These are phyloP conservation scores for Rhizoclosmatium globosum DNA, from an alignment of 192 early-diverging fungal genomes.

Conservation along the genomic window DNA sequence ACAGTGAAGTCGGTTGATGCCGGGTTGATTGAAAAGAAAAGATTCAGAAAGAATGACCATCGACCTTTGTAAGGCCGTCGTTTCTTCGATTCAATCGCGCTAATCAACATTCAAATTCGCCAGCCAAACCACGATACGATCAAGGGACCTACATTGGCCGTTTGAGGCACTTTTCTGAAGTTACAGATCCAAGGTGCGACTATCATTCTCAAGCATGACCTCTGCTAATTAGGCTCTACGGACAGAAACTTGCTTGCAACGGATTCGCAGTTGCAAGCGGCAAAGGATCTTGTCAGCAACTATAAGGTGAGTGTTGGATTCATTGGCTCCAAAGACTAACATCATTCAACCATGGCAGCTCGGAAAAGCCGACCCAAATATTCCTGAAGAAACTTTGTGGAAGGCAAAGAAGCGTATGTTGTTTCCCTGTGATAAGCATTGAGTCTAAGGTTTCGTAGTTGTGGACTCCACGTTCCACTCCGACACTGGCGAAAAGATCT, in stretches of 20 bases:
- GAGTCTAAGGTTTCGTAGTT: conserved; percentile 43
- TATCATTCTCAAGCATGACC: not conserved
- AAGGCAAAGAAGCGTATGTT: conserved; percentile 72
- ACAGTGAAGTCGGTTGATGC: not conserved
- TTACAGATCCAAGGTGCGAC: conserved; percentile 73
- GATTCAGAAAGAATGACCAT: not conserved
- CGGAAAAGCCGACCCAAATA: conserved; percentile 19
- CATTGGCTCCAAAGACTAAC: too few species aligned
- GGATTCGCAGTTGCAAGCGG: conserved; percentile 60
- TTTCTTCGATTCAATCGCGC: not conserved
- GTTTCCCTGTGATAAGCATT: not conserved
- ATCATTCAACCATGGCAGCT: not conserved
- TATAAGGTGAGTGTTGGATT: conserved; percentile 56
- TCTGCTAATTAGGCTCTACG: not conserved
- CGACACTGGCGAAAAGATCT: conserved; percentile 80
- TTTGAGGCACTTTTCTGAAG: conserved; percentile 74
- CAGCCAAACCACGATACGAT: conserved; percentile 61
- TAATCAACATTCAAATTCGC: not conserved
- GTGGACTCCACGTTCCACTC: conserved; percentile 83
- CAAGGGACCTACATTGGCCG: conserved; percentile 79
- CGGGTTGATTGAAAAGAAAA: not conserved
- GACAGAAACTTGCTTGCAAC: conserved; percentile 72
- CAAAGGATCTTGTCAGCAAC: conserved; percentile 67
- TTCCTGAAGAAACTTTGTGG: conserved; percentile 67
- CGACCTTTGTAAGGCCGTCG: not conserved